A percentile compares a stretch with the other conserved stretches of the same genome.
phyloP scores from a whole-genome alignment of 1,139 yeast species.

The Taphrina deformans region DNA sequence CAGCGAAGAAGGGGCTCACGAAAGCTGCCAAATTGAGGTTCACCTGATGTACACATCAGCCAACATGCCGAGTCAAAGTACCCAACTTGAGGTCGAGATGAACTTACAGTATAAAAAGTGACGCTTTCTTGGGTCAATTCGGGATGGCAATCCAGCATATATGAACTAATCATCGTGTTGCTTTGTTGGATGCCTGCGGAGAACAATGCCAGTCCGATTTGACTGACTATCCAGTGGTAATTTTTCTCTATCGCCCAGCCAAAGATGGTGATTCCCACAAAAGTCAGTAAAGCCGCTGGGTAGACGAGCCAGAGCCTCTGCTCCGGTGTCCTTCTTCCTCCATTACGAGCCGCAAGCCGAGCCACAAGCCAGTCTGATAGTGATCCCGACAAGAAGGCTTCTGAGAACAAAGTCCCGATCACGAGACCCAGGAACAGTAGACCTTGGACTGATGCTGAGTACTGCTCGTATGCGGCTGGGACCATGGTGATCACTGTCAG shows the following conservation, averaged over 20 bases:
- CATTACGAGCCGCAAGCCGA: slow-evolving; percentile 18
- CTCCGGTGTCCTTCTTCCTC: slow-evolving; percentile 32
- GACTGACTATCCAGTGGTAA: slow-evolving; percentile 36
- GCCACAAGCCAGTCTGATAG: slow-evolving; percentile 33
- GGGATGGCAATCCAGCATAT: slow-evolving; percentile 34
- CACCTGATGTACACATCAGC: too few relatives aligned
- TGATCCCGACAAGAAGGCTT: slow-evolving; percentile 30
- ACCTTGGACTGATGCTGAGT: slow-evolving; percentile 31
- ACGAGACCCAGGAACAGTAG: slow-evolving; percentile 34
- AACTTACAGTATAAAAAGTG: slow-evolving; percentile 29
- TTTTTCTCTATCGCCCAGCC: slow-evolving; percentile 34
- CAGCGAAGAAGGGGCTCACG: slow-evolving; percentile 32
- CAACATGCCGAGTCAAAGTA: too few relatives aligned
- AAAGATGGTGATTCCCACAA: slow-evolving; percentile 32
- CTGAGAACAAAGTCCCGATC: slow-evolving; percentile 34
- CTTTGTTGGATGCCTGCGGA: slow-evolving; percentile 34
- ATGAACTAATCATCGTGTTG: slow-evolving; percentile 34
- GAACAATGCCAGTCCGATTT: slow-evolving; percentile 31
- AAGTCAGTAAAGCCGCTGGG: slow-evolving; percentile 32
- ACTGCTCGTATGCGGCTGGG: slow-evolving; percentile 34
- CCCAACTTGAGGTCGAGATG: too few relatives aligned
- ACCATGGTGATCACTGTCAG: slow-evolving; percentile 33
- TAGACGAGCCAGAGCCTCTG: slow-evolving; percentile 34
- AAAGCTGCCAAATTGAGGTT: slow-evolving; percentile 35
- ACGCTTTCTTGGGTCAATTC: slow-evolving; percentile 28